These are phyloP conservation scores for Aspergillus funiculosus DNA, from an alignment of 495 filamentous ascomycete genomes.

Conservation along the genomic window DNA sequence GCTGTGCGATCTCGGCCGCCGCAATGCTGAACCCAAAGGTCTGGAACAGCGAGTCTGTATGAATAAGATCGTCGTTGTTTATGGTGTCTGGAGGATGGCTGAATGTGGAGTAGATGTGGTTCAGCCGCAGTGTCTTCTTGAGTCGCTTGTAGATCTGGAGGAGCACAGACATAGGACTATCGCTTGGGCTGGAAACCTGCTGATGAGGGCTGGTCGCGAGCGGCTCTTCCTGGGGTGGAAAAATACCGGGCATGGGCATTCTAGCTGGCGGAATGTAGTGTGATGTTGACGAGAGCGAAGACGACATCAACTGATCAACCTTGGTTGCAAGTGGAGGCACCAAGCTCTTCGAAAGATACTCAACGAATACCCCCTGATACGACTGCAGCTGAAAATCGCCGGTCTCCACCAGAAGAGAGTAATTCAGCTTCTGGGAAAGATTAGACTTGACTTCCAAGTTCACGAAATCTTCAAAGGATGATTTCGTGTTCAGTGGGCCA, in stretches of 20 bases:
- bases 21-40: constrained; percentile 86
- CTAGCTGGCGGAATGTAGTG: constrained; percentile 26
- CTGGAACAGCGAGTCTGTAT: constrained; percentile 63
- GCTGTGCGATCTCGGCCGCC: constrained; percentile 84
- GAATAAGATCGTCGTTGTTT: constrained; percentile 46
- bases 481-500: constrained; percentile 53
- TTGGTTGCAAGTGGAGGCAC: constrained; percentile 55
- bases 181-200: constrained; percentile 29
- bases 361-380: constrained; percentile 55
- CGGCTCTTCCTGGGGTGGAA: constrained; percentile 35
- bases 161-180: constrained; percentile 61
- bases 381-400: constrained; percentile 30
- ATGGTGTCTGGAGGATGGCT: constrained; percentile 35
- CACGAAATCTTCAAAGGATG: constrained; percentile 56
- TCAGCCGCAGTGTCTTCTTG: constrained; percentile 67
- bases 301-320: constrained; percentile 43
- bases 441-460: constrained; percentile 25
- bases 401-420: constrained; percentile 38
- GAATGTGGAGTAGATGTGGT: constrained; percentile 55
- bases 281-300: constrained; percentile 28
- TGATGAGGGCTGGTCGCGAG: constrained; percentile 30
- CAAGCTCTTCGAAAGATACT: constrained; percentile 57
- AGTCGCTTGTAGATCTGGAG: constrained; percentile 73
- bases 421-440: constrained; percentile 33
- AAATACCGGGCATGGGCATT: constrained; percentile 45